Conservation (phyloP, 768 basidiomycete species). For the Mycena olivaceomarginata region DNA sequence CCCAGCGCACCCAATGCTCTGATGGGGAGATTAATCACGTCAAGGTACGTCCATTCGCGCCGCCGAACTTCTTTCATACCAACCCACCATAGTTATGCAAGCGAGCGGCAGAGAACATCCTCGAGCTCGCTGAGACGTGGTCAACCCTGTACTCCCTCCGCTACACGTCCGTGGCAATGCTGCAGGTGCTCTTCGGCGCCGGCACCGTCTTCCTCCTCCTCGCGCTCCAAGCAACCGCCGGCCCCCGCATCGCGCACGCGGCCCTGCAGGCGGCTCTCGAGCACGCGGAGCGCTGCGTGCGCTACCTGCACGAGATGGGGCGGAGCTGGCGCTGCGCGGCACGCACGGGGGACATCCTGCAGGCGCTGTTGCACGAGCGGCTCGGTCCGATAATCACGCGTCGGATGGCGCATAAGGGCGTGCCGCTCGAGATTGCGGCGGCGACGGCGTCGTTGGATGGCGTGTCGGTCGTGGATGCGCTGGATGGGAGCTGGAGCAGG, state of each 20-base stretch:
- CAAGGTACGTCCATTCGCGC: no score
- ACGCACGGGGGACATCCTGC: constrained; percentile 31
- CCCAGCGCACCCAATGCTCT: constrained; percentile 7
- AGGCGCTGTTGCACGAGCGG: constrained; percentile 13
- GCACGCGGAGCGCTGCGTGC: constrained; percentile 35
- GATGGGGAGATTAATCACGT: constrained; percentile 39
- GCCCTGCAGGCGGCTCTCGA: constrained; percentile 34
- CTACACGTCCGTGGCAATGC: constrained; percentile 57
- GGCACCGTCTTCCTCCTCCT: constrained; percentile 62
- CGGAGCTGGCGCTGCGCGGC: constrained; percentile 21
- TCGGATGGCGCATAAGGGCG: constrained; percentile 22
- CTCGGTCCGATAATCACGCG: constrained; percentile 29
- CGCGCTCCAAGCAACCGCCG: constrained; percentile 54
- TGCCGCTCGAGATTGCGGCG: background rate
- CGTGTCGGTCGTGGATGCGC: no score
- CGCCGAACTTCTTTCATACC: no score
- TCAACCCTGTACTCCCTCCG: constrained; percentile 59
- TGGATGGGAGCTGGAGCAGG: no score
- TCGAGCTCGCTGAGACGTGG: constrained; percentile 56
- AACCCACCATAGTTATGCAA: constrained; percentile 32
- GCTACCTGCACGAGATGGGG: constrained; percentile 29
- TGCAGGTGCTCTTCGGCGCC: constrained; percentile 61
- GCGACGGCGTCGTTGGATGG: no score
- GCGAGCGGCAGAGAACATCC: constrained; percentile 28
- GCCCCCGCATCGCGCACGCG: constrained; percentile 34